Conservation (phyloP, 2,329 filamentous ascomycete genomes). For the Fusarium transvaalense region DNA sequence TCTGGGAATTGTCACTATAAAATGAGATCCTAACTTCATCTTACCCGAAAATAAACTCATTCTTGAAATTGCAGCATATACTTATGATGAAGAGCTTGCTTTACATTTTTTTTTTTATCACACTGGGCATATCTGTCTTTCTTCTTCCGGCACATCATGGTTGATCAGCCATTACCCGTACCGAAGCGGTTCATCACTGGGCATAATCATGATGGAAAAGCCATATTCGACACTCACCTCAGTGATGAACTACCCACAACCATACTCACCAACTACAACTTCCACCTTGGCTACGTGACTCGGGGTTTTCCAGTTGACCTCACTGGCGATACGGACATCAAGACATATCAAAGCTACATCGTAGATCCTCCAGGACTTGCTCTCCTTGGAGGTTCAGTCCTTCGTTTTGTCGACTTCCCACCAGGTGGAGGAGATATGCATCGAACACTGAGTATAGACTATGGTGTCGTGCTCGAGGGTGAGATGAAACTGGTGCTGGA, state of each 20-base stretch:
- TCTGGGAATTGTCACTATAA: background rate
- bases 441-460: conserved; percentile 67
- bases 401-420: conserved; percentile 63
- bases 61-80: background rate
- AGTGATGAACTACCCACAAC: conserved; percentile 24
- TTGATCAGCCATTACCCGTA: conserved; percentile 28
- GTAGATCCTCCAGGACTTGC: conserved; percentile 42
- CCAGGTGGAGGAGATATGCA: conserved; percentile 53
- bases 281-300: conserved; percentile 41
- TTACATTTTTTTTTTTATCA: background rate
- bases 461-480: conserved; percentile 67
- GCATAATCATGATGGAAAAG: conserved; percentile 37
- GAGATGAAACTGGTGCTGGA: conserved; percentile 66
- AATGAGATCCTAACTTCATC: background rate
- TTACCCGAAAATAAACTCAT: background rate
- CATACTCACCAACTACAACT: conserved; percentile 27
- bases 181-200: conserved; percentile 41
- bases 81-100: background rate
- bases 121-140: background rate
- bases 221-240: conserved; percentile 37
- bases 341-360: conserved; percentile 27
- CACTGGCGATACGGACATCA: conserved; percentile 28
- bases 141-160: conserved; percentile 2
- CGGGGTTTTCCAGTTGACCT: conserved; percentile 25
- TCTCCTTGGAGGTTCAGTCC: conserved; percentile 56